Evolutionary conservation across 768 basidiomycete genomes (phyloP).

Genomic region (Phallus indusiatus): DNA sequence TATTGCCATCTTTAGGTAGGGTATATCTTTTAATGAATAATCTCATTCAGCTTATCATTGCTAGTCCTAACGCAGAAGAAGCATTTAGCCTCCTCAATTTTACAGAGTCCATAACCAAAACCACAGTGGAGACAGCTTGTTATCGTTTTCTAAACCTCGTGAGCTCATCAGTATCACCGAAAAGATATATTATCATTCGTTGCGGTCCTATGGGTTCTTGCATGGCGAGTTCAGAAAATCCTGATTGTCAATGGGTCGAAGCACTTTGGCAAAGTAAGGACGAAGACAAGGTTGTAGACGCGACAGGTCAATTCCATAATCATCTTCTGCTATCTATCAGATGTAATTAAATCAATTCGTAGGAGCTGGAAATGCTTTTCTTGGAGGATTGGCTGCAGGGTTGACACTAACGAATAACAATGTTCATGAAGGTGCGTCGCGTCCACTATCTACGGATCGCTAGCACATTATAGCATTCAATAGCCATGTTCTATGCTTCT

Average conservation of each 20-base stretch:
- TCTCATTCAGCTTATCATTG: not conserved
- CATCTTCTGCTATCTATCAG: too few species aligned
- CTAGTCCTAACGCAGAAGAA: conserved; percentile 82
- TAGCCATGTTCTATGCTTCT: conserved; percentile 65
- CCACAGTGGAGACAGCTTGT: conserved; percentile 63
- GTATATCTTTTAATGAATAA: not conserved
- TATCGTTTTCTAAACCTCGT: conserved; percentile 46
- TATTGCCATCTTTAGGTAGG: conserved; percentile 62
- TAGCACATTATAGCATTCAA: conserved; percentile 10
- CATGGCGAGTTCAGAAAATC: conserved; percentile 32
- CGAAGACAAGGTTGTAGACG: conserved; percentile 56
- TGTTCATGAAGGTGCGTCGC: conserved; percentile 50
- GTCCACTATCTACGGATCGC: conserved; percentile 1
- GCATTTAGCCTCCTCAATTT: conserved; percentile 49
- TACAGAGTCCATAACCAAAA: conserved; percentile 40
- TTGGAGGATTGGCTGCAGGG: conserved; percentile 78
- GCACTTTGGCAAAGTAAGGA: conserved; percentile 56
- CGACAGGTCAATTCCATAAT: conserved; percentile 52
- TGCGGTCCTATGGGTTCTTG: conserved; percentile 68
- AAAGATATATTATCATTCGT: conserved; percentile 59
- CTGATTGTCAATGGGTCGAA: conserved; percentile 51
- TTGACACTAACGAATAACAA: conserved; percentile 45
- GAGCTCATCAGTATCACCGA: conserved; percentile 17
- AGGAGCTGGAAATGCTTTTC: conserved; percentile 89
- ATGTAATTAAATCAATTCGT: not conserved